A percentile compares a stretch with the other conserved stretches of the same genome.
These are phyloP conservation scores for Panaeolus cyanescens DNA, from an alignment of 768 basidiomycete genomes.

Conservation along the genomic window DNA sequence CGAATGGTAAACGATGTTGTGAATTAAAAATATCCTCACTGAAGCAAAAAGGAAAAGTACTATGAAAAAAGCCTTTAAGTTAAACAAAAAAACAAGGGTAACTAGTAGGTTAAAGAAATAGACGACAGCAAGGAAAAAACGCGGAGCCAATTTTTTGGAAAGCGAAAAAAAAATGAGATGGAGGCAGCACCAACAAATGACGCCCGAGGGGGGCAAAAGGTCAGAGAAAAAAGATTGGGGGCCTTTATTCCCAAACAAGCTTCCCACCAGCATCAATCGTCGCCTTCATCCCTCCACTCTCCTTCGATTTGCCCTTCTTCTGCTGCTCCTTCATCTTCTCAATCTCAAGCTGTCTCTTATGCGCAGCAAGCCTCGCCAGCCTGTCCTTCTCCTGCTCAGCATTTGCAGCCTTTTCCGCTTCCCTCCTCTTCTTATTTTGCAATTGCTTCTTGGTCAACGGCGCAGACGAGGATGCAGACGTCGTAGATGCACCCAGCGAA, in stretches of 20 bases:
- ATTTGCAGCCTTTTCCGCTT: constrained; percentile 59
- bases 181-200: too few relatives aligned
- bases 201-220: too few relatives aligned
- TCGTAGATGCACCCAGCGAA: constrained; percentile 3
- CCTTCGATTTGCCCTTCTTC: constrained; percentile 24
- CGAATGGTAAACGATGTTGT: too few relatives aligned
- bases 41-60: too few relatives aligned
- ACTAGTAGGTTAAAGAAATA: too few relatives aligned
- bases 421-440: constrained; percentile 62
- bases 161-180: too few relatives aligned
- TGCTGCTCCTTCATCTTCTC: constrained; percentile 52
- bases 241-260: constrained; percentile 55
- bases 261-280: constrained; percentile 57
- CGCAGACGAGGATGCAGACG: constrained; percentile 37
- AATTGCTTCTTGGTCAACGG: constrained; percentile 67
- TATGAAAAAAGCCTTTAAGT: too few relatives aligned
- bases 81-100: too few relatives aligned
- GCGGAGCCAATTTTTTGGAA: too few relatives aligned
- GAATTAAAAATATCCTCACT: too few relatives aligned
- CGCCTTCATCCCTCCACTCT: constrained; percentile 64
- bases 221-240: not conserved
- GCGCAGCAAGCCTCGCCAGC: constrained; percentile 51
- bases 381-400: constrained; percentile 55
- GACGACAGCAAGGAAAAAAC: too few relatives aligned
- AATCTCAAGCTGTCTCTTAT: constrained; percentile 62